Conservation (phyloP, 75 land plant species). For the Sequoiadendron giganteum region DNA sequence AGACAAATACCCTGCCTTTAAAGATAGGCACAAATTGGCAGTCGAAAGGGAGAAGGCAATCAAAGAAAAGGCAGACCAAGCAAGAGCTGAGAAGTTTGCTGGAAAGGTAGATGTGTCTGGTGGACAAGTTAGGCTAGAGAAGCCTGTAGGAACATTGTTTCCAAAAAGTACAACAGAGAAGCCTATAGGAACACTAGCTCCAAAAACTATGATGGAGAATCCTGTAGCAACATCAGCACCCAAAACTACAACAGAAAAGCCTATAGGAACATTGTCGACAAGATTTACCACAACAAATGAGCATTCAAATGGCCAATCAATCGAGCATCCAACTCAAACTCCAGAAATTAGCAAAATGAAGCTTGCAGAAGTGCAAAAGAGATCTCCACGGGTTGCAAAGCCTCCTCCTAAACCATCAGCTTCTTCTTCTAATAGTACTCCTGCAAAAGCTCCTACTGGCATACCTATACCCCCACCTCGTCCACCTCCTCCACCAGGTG, state of each 20-base stretch:
- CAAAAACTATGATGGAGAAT: constrained; percentile 17
- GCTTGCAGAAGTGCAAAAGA: constrained; percentile 74
- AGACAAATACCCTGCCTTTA: constrained; percentile 95
- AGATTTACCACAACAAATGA: constrained; percentile 3
- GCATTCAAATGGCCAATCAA: constrained; percentile 25
- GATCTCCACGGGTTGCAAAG: constrained; percentile 64
- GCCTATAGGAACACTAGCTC: constrained; percentile 20
- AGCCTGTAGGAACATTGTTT: neutral
- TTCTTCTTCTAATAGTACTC: constrained; percentile 18
- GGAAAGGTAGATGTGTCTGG: constrained; percentile 11
- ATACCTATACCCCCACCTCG: constrained; percentile 51
- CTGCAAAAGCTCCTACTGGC: constrained; percentile 23
- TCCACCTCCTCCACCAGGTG: constrained; percentile 71
- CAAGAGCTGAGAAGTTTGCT: constrained; percentile 58
- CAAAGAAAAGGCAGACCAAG: constrained; percentile 83
- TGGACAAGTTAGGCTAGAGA: neutral
- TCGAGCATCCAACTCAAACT: constrained; percentile 20
- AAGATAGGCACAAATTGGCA: constrained; percentile 93
- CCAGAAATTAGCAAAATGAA: constrained; percentile 66
- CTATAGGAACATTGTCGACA: constrained; percentile 19
- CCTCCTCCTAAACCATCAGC: constrained; percentile 84
- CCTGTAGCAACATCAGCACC: constrained; percentile 19
- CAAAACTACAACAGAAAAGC: neutral
- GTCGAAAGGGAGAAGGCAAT: constrained; percentile 80
- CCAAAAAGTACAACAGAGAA: constrained; percentile 16